A percentile compares a stretch with the other conserved stretches of the same genome.
These are phyloP conservation scores for Rhizoclosmatium sp. DNA, from an alignment of 192 early-diverging fungal genomes.

Conservation along the genomic window DNA sequence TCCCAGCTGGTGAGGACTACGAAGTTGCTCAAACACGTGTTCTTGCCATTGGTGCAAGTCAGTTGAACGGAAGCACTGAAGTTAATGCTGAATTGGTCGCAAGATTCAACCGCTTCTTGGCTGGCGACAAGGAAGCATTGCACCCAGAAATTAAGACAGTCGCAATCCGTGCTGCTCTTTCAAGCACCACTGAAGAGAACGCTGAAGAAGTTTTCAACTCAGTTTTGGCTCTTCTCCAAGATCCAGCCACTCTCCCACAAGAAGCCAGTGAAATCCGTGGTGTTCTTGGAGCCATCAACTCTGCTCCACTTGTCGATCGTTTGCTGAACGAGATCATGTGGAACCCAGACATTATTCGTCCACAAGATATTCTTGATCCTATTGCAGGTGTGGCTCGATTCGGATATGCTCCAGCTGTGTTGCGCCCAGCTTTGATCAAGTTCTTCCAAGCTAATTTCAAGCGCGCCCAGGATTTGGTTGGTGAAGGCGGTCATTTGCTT, in stretches of 20 bases:
- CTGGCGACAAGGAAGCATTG: slow-evolving; percentile 69
- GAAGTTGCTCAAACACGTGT: slow-evolving; percentile 77
- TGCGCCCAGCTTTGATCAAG: background rate
- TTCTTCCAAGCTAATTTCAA: slow-evolving; percentile 17
- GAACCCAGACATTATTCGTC: slow-evolving; percentile 69
- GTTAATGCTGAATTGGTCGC: slow-evolving; percentile 35
- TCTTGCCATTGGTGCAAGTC: slow-evolving; percentile 79
- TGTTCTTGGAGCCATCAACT: slow-evolving; percentile 59
- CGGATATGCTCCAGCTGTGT: background rate
- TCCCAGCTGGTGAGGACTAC: slow-evolving; percentile 74
- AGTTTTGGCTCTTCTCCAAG: slow-evolving; percentile 54
- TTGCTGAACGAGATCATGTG: slow-evolving; percentile 74
- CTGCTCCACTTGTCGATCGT: slow-evolving; percentile 55
- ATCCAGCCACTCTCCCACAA: slow-evolving; percentile 32
- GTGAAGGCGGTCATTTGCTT: background rate
- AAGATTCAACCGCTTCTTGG: slow-evolving; percentile 64
- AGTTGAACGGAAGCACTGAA: slow-evolving; percentile 61
- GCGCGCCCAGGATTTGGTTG: background rate
- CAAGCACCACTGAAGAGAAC: slow-evolving; percentile 31
- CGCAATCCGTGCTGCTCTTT: slow-evolving; percentile 76
- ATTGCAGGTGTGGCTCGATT: slow-evolving; percentile 13
- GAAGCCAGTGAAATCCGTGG: slow-evolving; percentile 53
- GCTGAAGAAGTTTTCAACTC: slow-evolving; percentile 48
- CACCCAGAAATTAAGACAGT: slow-evolving; percentile 68
- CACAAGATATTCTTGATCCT: slow-evolving; percentile 25